A percentile compares a stretch with the other conserved stretches of the same genome.
Evolutionary conservation across 345 rosid species (phyloP).

Genomic region (Citrus australasica): DNA sequence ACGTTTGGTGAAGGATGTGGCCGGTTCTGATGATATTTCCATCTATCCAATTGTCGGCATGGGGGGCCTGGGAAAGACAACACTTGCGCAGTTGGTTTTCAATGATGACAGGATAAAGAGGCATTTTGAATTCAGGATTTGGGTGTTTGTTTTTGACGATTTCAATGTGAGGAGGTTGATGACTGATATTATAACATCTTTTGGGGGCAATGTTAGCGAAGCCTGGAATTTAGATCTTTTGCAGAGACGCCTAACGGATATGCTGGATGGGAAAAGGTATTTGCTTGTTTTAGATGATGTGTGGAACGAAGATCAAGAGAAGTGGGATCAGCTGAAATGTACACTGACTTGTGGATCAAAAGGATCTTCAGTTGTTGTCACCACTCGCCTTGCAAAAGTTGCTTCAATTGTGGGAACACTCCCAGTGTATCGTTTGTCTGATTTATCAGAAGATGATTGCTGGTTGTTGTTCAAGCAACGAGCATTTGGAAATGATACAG

Average conservation of each 20-base stretch:
- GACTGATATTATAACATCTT: neutral
- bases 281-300: conserved; percentile 11
- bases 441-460: neutral
- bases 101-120: neutral
- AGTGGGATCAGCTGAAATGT: neutral
- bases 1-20: neutral
- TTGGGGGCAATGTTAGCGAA: neutral
- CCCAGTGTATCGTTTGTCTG: neutral
- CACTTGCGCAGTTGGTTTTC: conserved; percentile 2
- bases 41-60: neutral
- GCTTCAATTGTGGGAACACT: neutral
- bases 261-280: neutral
- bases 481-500: neutral
- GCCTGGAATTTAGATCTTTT: neutral
- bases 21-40: neutral
- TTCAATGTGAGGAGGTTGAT: neutral
- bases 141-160: neutral
- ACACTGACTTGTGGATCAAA: neutral
- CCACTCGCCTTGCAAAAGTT: neutral
- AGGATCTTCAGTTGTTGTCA: neutral
- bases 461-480: neutral
- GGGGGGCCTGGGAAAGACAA: neutral
- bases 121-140: neutral
- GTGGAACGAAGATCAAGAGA: conserved; percentile 6
- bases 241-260: neutral